Evolutionary conservation across 225 moss, liverwort and hornwort genomes (phyloP), one percentile per base, ranked within the genome.

Genomic region (Bryoerythrophyllum caledonicum): DNA sequence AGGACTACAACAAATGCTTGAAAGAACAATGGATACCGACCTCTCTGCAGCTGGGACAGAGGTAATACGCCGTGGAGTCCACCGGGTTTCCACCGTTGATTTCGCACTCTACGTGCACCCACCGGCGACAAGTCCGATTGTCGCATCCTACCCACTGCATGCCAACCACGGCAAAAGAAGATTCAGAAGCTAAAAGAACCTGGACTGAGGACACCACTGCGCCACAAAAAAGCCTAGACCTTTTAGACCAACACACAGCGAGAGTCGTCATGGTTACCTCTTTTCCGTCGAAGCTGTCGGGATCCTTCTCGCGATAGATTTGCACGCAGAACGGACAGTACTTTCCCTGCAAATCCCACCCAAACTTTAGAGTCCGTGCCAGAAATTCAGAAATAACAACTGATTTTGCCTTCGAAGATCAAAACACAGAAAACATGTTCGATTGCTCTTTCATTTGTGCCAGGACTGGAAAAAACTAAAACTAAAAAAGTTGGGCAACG

Each of bases 71-170:
- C 25, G 89, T 90, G 25, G 97, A 93, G 80, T 99, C 94, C 74
- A 99, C 95, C 80, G 91, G 83, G 75, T 99, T 99, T 70, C 97
- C 94, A 66, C 91, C 90, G 72, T 80, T 88, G 13, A 90, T 82
- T 68, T 99, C 97, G 70, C 97, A 99, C 71, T 99, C 95, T 65
- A 99, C 93, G 88, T 99, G 97, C 53, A 99, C 97, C 97, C 97
- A 99, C 60, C 97, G 90, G 55, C 97, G 93, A 79, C 97, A 99
- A 56, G 92, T 94, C 59, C 95, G 91, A 74, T 99, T 95, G 84
- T 99, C 97, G 81, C 97, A 99, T 65, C 97, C 97, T 66, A 99
- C 97, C 97, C 97, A 99, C 95, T 97, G 90, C 32, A 32, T 5
- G 32, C 41, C 14, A 28, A 48, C n/a, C 51, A 67, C 71, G 63